Conservation (phyloP, 2,329 filamentous ascomycete species). For the Immersiporthe knoxdaviesiana region DNA sequence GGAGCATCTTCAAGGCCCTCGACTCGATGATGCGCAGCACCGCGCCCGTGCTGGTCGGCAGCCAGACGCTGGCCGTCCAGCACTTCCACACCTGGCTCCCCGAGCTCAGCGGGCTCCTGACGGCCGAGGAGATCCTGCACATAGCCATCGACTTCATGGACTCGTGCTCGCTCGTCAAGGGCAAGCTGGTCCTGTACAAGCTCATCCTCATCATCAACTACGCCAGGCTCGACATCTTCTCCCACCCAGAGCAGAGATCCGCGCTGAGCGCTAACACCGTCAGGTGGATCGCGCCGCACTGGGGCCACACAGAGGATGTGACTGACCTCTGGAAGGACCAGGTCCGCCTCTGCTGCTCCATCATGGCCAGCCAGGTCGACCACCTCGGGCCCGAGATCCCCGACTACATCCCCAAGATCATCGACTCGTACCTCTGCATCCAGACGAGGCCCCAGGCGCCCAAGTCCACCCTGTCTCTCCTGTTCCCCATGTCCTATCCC, state of each 20-base stretch:
- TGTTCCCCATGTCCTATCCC: constrained; percentile 89
- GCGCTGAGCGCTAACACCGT: constrained; percentile 80
- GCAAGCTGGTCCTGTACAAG: constrained; percentile 90
- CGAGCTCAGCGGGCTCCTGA: constrained; percentile 77
- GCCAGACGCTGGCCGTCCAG: constrained; percentile 92
- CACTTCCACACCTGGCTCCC: constrained; percentile 98
- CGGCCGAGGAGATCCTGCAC: constrained; percentile 82
- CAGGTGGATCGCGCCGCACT: constrained; percentile 90
- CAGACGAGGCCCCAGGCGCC: constrained; percentile 56
- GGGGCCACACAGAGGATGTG: constrained; percentile 75
- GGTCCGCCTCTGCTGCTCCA: constrained; percentile 89
- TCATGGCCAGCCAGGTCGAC: constrained; percentile 83
- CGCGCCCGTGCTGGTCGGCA: constrained; percentile 85
- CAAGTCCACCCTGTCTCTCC: constrained; percentile 75
- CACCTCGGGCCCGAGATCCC: constrained; percentile 80
- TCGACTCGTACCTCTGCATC: constrained; percentile 85
- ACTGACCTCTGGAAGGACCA: constrained; percentile 91
- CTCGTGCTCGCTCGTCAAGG: constrained; percentile 83
- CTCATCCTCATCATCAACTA: constrained; percentile 92
- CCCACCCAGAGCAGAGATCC: constrained; percentile 73
- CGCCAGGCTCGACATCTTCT: constrained; percentile 79
- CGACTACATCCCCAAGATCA: constrained; percentile 86
- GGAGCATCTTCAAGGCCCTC: constrained; percentile 85
- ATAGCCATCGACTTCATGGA: constrained; percentile 94
- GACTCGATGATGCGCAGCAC: constrained; percentile 88